phyloP scores from a whole-genome alignment of 2,329 filamentous ascomycete genomes.

The Fusarium sterilihyphosum region DNA sequence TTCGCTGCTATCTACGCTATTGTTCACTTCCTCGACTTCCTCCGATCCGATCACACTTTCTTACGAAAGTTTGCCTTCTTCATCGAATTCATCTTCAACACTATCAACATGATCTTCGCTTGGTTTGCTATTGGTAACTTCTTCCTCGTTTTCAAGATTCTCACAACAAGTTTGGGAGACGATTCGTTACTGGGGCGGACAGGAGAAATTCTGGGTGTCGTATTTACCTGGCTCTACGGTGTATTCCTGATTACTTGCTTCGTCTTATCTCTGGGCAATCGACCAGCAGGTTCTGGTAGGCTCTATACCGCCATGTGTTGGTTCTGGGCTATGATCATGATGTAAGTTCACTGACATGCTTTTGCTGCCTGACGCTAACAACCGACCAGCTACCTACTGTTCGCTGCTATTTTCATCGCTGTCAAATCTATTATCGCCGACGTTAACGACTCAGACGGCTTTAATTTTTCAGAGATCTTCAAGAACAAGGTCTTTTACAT shows the following conservation, averaged over 20 bases:
- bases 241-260: slow-evolving; percentile 94
- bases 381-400: slow-evolving; percentile 78
- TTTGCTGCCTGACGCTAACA: slow-evolving; percentile 33
- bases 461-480: slow-evolving; percentile 79
- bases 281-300: slow-evolving; percentile 91
- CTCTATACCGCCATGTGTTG: slow-evolving; percentile 98
- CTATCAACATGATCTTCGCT: slow-evolving; percentile 95
- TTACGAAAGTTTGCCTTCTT: slow-evolving; percentile 90
- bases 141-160: slow-evolving; percentile 97
- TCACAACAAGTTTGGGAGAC: slow-evolving; percentile 85
- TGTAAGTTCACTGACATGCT: slow-evolving; percentile 61
- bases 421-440: slow-evolving; percentile 84
- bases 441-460: slow-evolving; percentile 66
- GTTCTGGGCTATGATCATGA: slow-evolving; percentile 97
- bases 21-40: slow-evolving; percentile 95
- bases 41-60: slow-evolving; percentile 89
- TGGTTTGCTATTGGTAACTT: slow-evolving; percentile 99
- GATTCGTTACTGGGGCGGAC: slow-evolving; percentile 75
- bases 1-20: slow-evolving; percentile 97
- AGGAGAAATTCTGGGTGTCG: slow-evolving; percentile 83
- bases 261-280: slow-evolving; percentile 91
- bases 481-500: slow-evolving; percentile 91
- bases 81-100: slow-evolving; percentile 93
- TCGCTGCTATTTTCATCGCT: slow-evolving; percentile 94
- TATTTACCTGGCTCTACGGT: slow-evolving; percentile 97